Percentiles rank a stretch among this genome's conserved stretches.
phyloP scores from a whole-genome alignment of 1,284 basidiomycete genomes.

The Apiotrichum sp. region DNA sequence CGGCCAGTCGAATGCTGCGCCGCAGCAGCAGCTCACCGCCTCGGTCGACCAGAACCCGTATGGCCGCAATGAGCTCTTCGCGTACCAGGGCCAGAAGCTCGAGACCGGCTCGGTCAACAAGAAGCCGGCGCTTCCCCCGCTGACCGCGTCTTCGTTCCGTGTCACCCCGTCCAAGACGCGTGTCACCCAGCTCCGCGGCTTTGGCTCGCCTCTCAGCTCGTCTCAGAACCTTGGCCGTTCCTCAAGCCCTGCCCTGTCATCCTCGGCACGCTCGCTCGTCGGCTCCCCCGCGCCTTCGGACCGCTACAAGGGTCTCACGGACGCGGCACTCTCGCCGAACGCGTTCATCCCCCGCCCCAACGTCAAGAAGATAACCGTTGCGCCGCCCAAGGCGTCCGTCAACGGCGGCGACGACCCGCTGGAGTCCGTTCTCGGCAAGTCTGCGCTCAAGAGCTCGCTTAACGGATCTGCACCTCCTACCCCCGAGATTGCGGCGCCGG shows the following conservation, averaged over 20 bases:
- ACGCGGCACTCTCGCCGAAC: constrained; percentile 50
- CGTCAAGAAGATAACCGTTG: constrained; percentile 89
- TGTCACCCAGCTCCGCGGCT: constrained; percentile 49
- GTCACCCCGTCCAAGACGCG: constrained; percentile 45
- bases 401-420: constrained; percentile 35
- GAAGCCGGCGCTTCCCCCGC: constrained; percentile 47
- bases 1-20: constrained; percentile 33
- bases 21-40: constrained; percentile 57
- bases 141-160: constrained; percentile 47
- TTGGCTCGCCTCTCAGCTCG: constrained; percentile 46
- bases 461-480: constrained; percentile 44
- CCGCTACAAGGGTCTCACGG: constrained; percentile 54
- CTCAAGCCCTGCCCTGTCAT: constrained; percentile 17
- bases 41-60: constrained; percentile 86
- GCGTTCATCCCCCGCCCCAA: constrained; percentile 69
- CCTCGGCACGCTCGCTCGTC: constrained; percentile 23
- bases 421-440: constrained; percentile 43
- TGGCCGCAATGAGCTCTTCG: constrained; percentile 61
- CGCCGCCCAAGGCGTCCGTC: constrained; percentile 51
- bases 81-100: constrained; percentile 41
- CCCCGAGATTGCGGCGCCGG: constrained; percentile 48
- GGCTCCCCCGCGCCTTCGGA: constrained; percentile 35
- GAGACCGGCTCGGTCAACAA: constrained; percentile 44
- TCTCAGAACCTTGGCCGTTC: constrained; percentile 36
- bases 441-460: constrained; percentile 41